phyloP scores from a whole-genome alignment of 495 filamentous ascomycete species.

The Lasiosphaeriaceae sp. region DNA sequence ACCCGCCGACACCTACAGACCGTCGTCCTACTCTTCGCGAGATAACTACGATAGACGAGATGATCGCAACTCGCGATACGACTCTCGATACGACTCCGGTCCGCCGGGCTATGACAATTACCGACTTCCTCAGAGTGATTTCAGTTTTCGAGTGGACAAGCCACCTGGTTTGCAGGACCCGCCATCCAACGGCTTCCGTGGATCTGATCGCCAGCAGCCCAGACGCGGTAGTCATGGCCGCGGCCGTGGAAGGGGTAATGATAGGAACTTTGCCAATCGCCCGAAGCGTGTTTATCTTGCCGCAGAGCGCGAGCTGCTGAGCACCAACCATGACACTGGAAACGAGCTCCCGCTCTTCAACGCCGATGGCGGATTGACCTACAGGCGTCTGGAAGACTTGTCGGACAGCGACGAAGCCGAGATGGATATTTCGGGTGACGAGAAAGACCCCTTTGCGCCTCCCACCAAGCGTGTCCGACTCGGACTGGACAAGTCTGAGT shows the following conservation, averaged over 20 bases:
- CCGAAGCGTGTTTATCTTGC: conserved; percentile 24
- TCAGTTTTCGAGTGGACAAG: conserved; percentile 42
- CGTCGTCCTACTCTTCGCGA: conserved; percentile 10
- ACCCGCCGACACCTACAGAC: conserved; percentile 8
- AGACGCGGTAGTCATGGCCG: conserved; percentile 6
- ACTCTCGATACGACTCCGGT: not conserved
- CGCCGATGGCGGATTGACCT: conserved; percentile 34
- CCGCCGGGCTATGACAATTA: conserved; percentile 14
- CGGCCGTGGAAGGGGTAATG: conserved; percentile 1
- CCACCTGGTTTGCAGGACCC: conserved; percentile 33
- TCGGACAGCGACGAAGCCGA: conserved; percentile 71
- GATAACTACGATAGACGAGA: conserved; percentile 2
- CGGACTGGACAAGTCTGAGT: conserved; percentile 24
- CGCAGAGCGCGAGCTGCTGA: conserved; percentile 39
- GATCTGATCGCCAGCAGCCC: conserved; percentile 15
- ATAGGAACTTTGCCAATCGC: not conserved
- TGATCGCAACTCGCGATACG: conserved; percentile 1
- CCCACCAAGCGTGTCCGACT: conserved; percentile 45
- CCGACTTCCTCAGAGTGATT: conserved; percentile 40
- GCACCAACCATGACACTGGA: conserved; percentile 26
- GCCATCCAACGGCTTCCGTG: conserved; percentile 15
- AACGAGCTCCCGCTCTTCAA: conserved; percentile 35
- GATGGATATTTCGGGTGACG: conserved; percentile 57
- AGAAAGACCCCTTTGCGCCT: conserved; percentile 51
- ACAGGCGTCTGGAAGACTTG: conserved; percentile 52